Percentiles rank a stretch among this genome's conserved stretches.
Conservation (phyloP, 306 rosid species). For the Vicia sativa region DNA sequence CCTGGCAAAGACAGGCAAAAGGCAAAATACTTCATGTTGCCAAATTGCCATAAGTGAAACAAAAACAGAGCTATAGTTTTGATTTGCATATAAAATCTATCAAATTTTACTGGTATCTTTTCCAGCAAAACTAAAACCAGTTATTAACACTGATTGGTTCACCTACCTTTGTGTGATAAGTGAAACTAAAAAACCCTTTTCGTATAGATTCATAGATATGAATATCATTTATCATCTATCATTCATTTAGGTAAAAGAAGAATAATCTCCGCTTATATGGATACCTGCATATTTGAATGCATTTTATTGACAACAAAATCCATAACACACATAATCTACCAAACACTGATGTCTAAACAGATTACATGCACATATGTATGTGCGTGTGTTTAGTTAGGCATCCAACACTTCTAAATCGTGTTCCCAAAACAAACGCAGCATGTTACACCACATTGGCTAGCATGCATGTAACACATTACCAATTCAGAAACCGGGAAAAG, state of each 20-base stretch:
- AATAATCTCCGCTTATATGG: neutral
- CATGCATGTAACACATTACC: neutral
- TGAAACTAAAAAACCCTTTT: neutral
- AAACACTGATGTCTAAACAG: neutral
- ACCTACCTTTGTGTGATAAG: neutral
- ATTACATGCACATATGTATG: neutral
- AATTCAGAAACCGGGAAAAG: neutral
- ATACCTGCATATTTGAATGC: neutral
- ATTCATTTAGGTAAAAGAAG: neutral
- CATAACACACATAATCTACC: neutral
- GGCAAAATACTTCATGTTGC: neutral
- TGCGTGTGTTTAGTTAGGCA: neutral
- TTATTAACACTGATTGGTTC: neutral
- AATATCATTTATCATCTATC: neutral
- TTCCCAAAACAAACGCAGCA: neutral
- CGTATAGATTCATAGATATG: no score
- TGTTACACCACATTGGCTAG: neutral
- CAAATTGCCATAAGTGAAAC: neutral
- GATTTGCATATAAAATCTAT: conserved; percentile 1
- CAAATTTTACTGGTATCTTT: no score
- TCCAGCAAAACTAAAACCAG: conserved; percentile 1
- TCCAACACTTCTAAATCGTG: neutral
- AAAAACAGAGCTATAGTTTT: neutral
- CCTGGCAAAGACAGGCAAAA: neutral
- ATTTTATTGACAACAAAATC: conserved; percentile 2